These are phyloP conservation scores for Malus asiatica DNA, from an alignment of 306 rosid species.

Conservation along the genomic window DNA sequence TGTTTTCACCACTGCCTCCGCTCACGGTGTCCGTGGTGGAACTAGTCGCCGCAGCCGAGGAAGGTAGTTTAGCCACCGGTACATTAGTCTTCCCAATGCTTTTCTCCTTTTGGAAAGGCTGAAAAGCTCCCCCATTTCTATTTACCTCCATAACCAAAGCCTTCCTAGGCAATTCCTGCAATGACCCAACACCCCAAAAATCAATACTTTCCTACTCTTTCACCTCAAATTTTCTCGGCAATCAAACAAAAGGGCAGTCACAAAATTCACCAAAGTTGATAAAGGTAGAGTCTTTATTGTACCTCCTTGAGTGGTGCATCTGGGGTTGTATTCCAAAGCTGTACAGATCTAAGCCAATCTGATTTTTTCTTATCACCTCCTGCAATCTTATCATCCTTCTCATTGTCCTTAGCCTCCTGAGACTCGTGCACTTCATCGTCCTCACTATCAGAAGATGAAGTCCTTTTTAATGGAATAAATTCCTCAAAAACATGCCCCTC, in stretches of 20 bases:
- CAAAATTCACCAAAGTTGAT: not conserved
- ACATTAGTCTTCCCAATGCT: constrained; percentile 31
- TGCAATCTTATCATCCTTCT: constrained; percentile 7
- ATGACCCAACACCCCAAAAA: constrained; percentile 3
- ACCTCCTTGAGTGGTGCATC: constrained; percentile 56
- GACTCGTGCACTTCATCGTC: constrained; percentile 40
- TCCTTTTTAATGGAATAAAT: constrained; percentile 68
- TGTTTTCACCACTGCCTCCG: constrained; percentile 26
- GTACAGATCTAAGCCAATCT: constrained; percentile 93
- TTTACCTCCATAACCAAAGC: constrained; percentile 58
- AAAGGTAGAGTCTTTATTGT: not conserved
- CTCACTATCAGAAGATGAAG: constrained; percentile 30
- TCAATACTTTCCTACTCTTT: not conserved
- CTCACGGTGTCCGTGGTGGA: constrained; percentile 37
- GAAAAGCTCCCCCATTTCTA: constrained; percentile 72
- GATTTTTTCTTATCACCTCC: constrained; percentile 39
- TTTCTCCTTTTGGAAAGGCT: constrained; percentile 70
- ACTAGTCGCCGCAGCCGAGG: constrained; percentile 44
- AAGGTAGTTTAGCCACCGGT: constrained; percentile 17
- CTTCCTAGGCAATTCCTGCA: constrained; percentile 58
- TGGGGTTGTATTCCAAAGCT: constrained; percentile 64
- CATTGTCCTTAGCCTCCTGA: constrained; percentile 11
- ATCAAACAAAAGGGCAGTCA: not conserved
- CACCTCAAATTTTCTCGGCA: not conserved
- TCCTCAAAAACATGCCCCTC: constrained; percentile 65